These are phyloP conservation scores for Beauveria brongniartii DNA, from an alignment of 2,329 filamentous ascomycete genomes.

Conservation along the genomic window DNA sequence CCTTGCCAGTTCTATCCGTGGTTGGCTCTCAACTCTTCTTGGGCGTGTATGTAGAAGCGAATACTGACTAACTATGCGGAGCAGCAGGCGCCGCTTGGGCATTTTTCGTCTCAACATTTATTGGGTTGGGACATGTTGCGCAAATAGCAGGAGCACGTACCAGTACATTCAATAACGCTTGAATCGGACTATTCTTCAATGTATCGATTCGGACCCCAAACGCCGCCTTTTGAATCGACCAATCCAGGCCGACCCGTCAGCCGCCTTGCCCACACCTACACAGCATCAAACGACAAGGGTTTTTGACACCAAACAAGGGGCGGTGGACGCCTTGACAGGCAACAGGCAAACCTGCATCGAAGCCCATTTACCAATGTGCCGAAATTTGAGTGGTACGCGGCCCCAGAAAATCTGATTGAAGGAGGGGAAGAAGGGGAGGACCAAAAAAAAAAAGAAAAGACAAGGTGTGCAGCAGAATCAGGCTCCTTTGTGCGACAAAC, in stretches of 20 bases:
- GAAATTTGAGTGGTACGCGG: background rate
- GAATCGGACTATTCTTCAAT: no score
- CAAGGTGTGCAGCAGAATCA: background rate
- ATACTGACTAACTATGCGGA: no score
- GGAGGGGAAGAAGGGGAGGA: no score
- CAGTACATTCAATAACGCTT: no score
- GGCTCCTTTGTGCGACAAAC: background rate
- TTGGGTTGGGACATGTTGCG: no score
- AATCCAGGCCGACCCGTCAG: background rate
- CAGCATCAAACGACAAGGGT: background rate
- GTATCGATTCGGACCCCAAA: background rate
- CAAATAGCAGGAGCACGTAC: no score
- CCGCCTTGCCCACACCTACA: background rate
- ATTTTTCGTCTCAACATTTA: no score
- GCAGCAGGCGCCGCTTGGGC: no score
- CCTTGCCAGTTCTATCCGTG: no score
- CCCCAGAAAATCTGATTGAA: background rate
- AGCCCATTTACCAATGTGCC: background rate
- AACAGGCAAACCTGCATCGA: background rate
- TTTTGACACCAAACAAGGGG: background rate
- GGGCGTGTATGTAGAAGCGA: no score
- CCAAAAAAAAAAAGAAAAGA: background rate
- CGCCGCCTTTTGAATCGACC: background rate
- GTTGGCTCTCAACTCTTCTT: no score
- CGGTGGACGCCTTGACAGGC: background rate